phyloP scores from a whole-genome alignment of 2,329 filamentous ascomycete species.

The Venturia effusa region DNA sequence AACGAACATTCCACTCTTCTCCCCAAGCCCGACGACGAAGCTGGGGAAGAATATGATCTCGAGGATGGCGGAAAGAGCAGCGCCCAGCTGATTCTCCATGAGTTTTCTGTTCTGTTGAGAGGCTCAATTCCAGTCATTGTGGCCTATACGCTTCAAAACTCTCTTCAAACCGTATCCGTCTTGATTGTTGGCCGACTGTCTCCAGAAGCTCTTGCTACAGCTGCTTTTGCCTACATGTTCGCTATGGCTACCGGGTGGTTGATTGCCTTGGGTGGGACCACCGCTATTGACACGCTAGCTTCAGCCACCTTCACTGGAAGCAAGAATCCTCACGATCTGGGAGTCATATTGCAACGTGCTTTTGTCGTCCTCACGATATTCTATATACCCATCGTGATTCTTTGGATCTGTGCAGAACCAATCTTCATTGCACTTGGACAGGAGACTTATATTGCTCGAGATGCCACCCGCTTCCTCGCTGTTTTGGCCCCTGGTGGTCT shows the following conservation, averaged over 20 bases:
- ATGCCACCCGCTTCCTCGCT: constrained; percentile 62
- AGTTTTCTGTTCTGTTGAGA: constrained; percentile 58
- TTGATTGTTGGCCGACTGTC: constrained; percentile 71
- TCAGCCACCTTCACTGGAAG: constrained; percentile 76
- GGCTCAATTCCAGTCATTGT: constrained; percentile 69
- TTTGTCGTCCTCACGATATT: constrained; percentile 62
- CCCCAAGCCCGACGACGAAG: constrained; percentile 28
- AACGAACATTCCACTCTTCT: constrained; percentile 34
- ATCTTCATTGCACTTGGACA: constrained; percentile 68
- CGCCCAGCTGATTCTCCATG: constrained; percentile 33
- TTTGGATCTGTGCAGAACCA: constrained; percentile 67
- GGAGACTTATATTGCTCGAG: constrained; percentile 62
- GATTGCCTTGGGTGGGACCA: constrained; percentile 75
- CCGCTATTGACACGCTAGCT: constrained; percentile 74
- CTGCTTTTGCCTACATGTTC: constrained; percentile 89
- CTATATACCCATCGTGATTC: constrained; percentile 58
- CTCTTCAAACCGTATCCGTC: constrained; percentile 71
- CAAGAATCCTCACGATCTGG: constrained; percentile 66
- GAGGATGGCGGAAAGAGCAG: constrained; percentile 25
- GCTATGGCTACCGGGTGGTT: constrained; percentile 84
- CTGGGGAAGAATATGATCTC: constrained; percentile 20
- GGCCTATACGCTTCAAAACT: constrained; percentile 78
- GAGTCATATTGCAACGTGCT: constrained; percentile 65
- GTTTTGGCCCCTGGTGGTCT: constrained; percentile 69
- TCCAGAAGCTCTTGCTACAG: constrained; percentile 67